Base-by-base conservation (phyloP, 352 stramenopile genomes). In the Pythium chondricola region DNA sequence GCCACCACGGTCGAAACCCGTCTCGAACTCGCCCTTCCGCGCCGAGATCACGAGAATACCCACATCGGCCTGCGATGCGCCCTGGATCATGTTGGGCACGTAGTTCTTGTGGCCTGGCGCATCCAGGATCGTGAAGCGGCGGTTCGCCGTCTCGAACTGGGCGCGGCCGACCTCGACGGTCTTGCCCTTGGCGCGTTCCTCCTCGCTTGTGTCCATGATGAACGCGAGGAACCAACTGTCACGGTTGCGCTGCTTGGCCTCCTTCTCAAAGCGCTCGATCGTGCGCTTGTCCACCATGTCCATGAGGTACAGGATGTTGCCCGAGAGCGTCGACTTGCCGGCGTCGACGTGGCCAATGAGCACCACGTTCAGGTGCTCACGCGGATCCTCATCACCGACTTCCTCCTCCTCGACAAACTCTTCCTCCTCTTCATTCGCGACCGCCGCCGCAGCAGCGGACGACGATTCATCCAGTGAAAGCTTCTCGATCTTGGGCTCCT, bases 151-250 rank as follows among this genome's bases (percentile, higher is more conserved):
- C 61, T 98, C 93, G 63, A 99, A 99, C 46, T 98, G 93, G 5
- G 97, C 96, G 26, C 97, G 87, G 24, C 96, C 97, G 26, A 91
- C 79, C 51, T 91, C 79, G n/a, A 89, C 74, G 8, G 80, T 88
- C 52, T 77, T 87, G 24, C 75, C 77, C 77, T 99, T 99, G 16
- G 92, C 93, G 37, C 96, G 85, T 65, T 99, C 96, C 56, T 99
- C 96, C 67, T 99, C 96, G 52, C 98, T 97, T 20, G 96, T 99
- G 74, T 99, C 97, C 96, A 99, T 99, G 66, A 99, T 99, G 67
- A 97, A 99, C 16, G 97, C 96, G 22, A 99, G 65, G 71, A 99
- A 99, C 76, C 76, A 88, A 44, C 62, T 81, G 55, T 88, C 79
- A 47, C 76, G 77, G 68, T 88, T 85, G 35, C 79, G 77, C 24